Base-by-base conservation (phyloP, 2,329 filamentous ascomycete genomes). In the Colletotrichum caudatum region DNA sequence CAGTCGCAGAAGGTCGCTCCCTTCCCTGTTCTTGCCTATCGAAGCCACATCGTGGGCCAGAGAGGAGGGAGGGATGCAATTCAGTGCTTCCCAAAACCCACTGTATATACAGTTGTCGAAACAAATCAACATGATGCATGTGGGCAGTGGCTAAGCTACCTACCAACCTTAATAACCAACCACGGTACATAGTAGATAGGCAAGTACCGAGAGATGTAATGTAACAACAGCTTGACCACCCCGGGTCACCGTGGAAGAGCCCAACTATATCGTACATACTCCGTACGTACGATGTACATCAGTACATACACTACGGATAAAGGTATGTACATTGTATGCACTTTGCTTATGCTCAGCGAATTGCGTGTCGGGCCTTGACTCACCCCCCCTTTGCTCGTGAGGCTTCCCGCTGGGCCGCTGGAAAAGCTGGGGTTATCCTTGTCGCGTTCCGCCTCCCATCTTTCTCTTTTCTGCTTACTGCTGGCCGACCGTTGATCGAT, bases 401-500 rank as follows among this genome's bases (percentile, higher is more conserved):
- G 64, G 39, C 67, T 67, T 61, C 50, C 68, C 64, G 68, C 41
- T 57, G 41, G 35, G 23, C 57, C 50, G 57, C 41, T 51, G 29
- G 35, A 26, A 51, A 29, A 48, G n/a, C 46, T 29, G 62, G 66
- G 33, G 9, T 14, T 16, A 51, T 33, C 61, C 66, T 48, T 65
- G 66, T 59, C 18, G 46, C 5, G 1, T 56, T 46, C 50, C 56
- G 61, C 12, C 33, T 56, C 41, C 64, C 41, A 29, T 14, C 56
- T 56, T 26, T 57, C 62, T 33, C 46, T 66, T 66, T 57, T n/a
- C n/a, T 41, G 18, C 33, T 35, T 58, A 44, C 66, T 46, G 61
- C 62, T 54, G 44, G 61, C 54, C 33, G 57, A 70, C 68, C 68
- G 63, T 70, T 70, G 68, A 70, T 70, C 68, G 57, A 70, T 70